These are phyloP conservation scores for Aspergillus sp. DNA, from an alignment of 2,329 filamentous ascomycete species.

Conservation along the genomic window DNA sequence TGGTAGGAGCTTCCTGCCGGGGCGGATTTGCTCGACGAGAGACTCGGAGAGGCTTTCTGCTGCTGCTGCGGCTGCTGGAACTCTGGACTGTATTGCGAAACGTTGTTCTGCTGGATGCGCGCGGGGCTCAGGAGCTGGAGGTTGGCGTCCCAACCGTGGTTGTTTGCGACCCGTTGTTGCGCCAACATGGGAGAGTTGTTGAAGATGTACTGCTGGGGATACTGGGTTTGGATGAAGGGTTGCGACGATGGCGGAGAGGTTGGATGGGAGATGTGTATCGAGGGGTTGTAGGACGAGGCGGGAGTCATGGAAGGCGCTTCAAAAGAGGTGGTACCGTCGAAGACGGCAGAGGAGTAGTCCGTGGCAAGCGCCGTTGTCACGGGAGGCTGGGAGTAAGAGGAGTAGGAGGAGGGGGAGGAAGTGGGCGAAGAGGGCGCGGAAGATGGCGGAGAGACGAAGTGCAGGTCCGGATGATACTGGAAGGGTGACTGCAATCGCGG, in stretches of 20 bases:
- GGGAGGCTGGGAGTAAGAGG: slow-evolving; percentile 30
- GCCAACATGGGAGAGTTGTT: slow-evolving; percentile 38
- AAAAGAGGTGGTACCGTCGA: slow-evolving; percentile 25
- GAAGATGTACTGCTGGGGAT: slow-evolving; percentile 23
- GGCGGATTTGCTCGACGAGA: slow-evolving; percentile 41
- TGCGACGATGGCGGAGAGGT: slow-evolving; percentile 29
- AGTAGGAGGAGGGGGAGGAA: slow-evolving; percentile 33
- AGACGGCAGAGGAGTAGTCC: slow-evolving; percentile 22
- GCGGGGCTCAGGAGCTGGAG: slow-evolving; percentile 35
- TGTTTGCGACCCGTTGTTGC: slow-evolving; percentile 34
- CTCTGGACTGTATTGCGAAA: slow-evolving; percentile 16
- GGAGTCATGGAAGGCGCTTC: slow-evolving; percentile 42
- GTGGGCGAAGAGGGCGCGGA: slow-evolving; percentile 34
- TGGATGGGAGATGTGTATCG: slow-evolving; percentile 32
- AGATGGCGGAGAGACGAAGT: slow-evolving; percentile 36
- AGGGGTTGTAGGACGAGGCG: slow-evolving; percentile 36
- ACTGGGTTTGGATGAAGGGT: slow-evolving; percentile 23
- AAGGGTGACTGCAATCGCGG: slow-evolving; percentile 32
- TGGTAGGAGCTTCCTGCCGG: slow-evolving; percentile 41
- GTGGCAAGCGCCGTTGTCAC: slow-evolving; percentile 24
- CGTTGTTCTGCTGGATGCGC: slow-evolving; percentile 28
- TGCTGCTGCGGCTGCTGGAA: slow-evolving; percentile 20
- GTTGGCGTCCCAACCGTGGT: slow-evolving; percentile 35
- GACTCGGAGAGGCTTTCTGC: slow-evolving; percentile 40
- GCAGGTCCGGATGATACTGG: slow-evolving; percentile 26